Evolutionary conservation across 352 stramenopile genomes (phyloP), one percentile per base, ranked within the genome.

Genomic region (Pythium grandisporangium): DNA sequence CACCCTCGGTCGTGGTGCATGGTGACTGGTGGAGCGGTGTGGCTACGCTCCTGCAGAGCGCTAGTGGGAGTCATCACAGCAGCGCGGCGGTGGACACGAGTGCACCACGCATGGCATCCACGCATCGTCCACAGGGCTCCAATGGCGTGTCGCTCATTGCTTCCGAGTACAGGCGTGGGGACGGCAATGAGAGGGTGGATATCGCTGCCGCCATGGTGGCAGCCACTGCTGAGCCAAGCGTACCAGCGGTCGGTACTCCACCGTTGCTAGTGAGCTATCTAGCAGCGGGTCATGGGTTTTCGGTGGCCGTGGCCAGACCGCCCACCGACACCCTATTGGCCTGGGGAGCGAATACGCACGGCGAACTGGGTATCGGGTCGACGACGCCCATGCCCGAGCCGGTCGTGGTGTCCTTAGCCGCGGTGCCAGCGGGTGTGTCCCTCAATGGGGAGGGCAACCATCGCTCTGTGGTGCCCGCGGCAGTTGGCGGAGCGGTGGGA

Each of bases 271-370:
- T 84, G 19, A 74, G 55, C 17, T 69, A 84, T 27, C 40, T 90
- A 36, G 64, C 70, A 2, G 76, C 57, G 1, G 76, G 76, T 0
- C 48, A 63, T 43, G 65, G 77, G 36, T 90, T 87, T 52, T 82
- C 76, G 3, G 46, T 84, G 11, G 66, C 61, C 2, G 66, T 65
- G 2, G 59, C 71, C 6, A 61, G 54, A 42, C 59, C 60, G 0
- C 66, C 77, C 42, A 53, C 55, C 12, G 63, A 63, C 20, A 51
- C 61, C 16, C 22, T 86, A 20, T 40, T 82, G 1, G 50, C 71
- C 2, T 87, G 67, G 66, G 76, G 76, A 0, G 23, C 66, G 29
- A 86, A 81, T 41, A 38, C 60, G 0, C 75, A 66, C 19, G 73
- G 76, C 7, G 72, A 86, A 36, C 52, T 90, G 3, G 73, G 76